Evolutionary conservation across 805 yeast species (phyloP), one percentile per base, ranked within the genome.

Genomic region (Komagataella mondaviorum): DNA sequence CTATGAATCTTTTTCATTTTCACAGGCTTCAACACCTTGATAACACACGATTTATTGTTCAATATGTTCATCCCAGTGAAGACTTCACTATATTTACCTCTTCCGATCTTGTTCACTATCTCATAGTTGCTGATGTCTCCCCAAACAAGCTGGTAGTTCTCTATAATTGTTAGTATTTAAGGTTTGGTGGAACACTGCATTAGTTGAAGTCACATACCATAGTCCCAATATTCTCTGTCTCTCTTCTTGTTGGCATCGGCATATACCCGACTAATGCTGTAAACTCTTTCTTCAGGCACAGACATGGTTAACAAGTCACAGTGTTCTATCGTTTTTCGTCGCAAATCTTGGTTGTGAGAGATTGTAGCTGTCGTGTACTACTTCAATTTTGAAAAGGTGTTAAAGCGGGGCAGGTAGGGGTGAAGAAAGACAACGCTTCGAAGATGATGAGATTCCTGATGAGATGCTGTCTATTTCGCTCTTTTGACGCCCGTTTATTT

Each of bases 71-170:
- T 75, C 24, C 96, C 96, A 63, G 82, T 85, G 64, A 90, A 90
- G 30, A 90, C 97, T 66, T 90, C 97, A n/a, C 95, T 84, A 68
- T 89, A 90, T 70, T 88, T 90, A 23, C 97, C 97, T 52, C 96
- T 77, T 12, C 97, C 97, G 17, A 90, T 83, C 67, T 89, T 88
- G 55, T 76, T 75, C 51, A 85, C 77, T 54, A 90, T 85, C 64
- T 90, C 97, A 64, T 75, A 68, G 46, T 60, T 58, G 3, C 56
- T 55, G 51, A 76, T 75, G 6, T 71, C 62, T 2, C 85, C 83
- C 87, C 87, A 83, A 46, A 74, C 74, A 36, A 83, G 75, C 10
- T 73, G 69, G 43, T 75, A 70, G 55, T 81, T 81, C 57, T 86
- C 95, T 30, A 30, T 4, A 10, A 14, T 30, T 14, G 39, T 30